Evolutionary conservation across 129 eudicot genomes (phyloP), one percentile per base, ranked within the genome.

Genomic region (Saussurea involucrata): DNA sequence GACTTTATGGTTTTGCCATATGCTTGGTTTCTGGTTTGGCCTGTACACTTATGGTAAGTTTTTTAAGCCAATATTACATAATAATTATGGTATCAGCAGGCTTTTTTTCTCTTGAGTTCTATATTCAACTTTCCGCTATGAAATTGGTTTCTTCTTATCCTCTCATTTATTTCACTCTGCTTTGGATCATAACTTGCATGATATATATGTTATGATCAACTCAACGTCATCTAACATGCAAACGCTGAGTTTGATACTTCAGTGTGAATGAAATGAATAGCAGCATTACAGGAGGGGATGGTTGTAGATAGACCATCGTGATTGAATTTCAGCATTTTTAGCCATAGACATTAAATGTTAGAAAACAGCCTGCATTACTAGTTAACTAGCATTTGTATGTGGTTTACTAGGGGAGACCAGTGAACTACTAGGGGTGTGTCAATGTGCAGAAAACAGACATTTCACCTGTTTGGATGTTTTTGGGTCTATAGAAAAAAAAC

Each of bases 1-100:
- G 99, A 79, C 82, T 95, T 67, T 83, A 95, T 24, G 99, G 99
- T 11, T 95, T 95, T 85, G 96, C 79, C 73, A 90, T 81, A 72
- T 95, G 97, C 90, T 88, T 95, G 89, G 92, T 82, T 83, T 76
- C 99, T 66, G 99, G 99, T 46, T 74, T 95, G 68, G 83, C 97
- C 29, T 95, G 97, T 79, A 95, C 99, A 63, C 95, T 95, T 75
- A 84, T 95, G 99, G 99, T 95, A 84, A 85, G 95, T 79, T 83
- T n/a, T n/a, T 27, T 25, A 58, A 33, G 4, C 77, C 36, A 81
- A 44, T 24, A 31, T 60, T 76, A 29, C 24, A 46, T 63, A 60
- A 24, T 63, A 25, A 21, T 42, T 55, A 13, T 28, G 8, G 46
- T 46, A 63, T 68, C 34, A 25, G n/a, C 29, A 69, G 60, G 24